A percentile compares a stretch with the other conserved stretches of the same genome.
These are phyloP conservation scores for Knufia petricola DNA, from an alignment of 2,329 filamentous ascomycete genomes.

Conservation along the genomic window DNA sequence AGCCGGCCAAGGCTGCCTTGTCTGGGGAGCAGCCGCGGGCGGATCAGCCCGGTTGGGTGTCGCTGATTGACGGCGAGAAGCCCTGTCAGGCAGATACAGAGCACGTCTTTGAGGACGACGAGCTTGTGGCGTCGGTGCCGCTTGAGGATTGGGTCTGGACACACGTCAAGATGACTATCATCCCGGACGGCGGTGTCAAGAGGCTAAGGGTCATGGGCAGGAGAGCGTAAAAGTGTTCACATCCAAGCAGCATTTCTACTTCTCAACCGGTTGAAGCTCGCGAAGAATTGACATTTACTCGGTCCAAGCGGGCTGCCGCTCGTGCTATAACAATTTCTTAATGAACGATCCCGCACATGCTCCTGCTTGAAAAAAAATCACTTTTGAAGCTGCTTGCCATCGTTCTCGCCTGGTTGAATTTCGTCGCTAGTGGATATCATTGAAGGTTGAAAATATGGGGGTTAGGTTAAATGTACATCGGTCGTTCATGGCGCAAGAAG, in stretches of 20 bases:
- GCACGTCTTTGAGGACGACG: slow-evolving; percentile 32
- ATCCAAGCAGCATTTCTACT: no score
- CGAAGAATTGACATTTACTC: no score
- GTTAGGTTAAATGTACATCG: background rate
- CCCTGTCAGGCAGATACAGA: slow-evolving; percentile 32
- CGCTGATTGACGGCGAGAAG: slow-evolving; percentile 30
- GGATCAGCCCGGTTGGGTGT: slow-evolving; percentile 30
- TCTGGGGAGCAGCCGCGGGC: slow-evolving; percentile 25
- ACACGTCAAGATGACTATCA: slow-evolving; percentile 83
- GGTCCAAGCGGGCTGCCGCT: slow-evolving; percentile 1
- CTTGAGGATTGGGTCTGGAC: slow-evolving; percentile 64
- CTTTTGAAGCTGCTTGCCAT: background rate
- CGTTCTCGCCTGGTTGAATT: background rate
- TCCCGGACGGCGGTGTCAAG: slow-evolving; percentile 90
- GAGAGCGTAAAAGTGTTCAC: slow-evolving; percentile 38
- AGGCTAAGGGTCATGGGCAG: slow-evolving; percentile 67
- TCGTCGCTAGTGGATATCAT: background rate
- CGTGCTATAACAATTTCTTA: background rate
- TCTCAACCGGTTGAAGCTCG: no score
- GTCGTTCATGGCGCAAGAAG: background rate
- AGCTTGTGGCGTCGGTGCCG: slow-evolving; percentile 43
- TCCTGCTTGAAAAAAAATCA: background rate
- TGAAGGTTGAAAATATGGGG: background rate
- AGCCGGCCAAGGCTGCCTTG: slow-evolving; percentile 20
- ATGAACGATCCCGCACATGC: background rate